Base-by-base conservation (phyloP, 2,329 filamentous ascomycete genomes). In the Cercospora sojina region DNA sequence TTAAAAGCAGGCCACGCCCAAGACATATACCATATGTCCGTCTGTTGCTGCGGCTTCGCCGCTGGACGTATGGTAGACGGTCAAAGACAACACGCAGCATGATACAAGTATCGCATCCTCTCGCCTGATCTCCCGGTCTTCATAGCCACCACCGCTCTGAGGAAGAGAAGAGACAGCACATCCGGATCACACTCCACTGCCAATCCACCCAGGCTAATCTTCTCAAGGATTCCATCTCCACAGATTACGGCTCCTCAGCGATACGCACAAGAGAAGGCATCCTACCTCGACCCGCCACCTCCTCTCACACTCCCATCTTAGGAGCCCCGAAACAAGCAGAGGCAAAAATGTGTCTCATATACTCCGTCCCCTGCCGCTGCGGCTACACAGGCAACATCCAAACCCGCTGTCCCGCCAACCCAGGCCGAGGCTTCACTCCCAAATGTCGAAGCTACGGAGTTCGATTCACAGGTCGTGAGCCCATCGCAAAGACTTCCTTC, bases 311-410 rank as follows among this genome's bases (percentile, higher is more conserved):
- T 53, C 60, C n/a, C 10, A 43, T n/a, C 23, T 23, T 12, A 8
- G 5, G 18, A 3, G 27, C n/a, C 18, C 59, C 27, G 6, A n/a
- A 7, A 61, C 1, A 20, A 47, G 12, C 6, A 31, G 16, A 56
- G 13, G 18, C 27, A 16, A 31, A 62, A 7, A 62, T 62, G 60
- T 62, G 60, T 18, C 32, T 62, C 12, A 56, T 62, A 49, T 43
- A 56, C 60, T 20, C 31, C 32, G 25, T 62, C 49, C 60, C 29
- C 60, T 62, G 60, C 60, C 60, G 60, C 41, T 62, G 60, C 60
- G 29, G 49, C 49, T 20, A 56, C 49, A 38, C 29, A 2, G 47
- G 49, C 31, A 27, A 27, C 27, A 56, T 56, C 20, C 60, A 62
- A 43, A 62, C 60, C 32, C 60, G 60, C 18, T 62, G 60, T 32